These are phyloP conservation scores for Withania somnifera DNA, from an alignment of 305 asterid genomes.

Conservation along the genomic window DNA sequence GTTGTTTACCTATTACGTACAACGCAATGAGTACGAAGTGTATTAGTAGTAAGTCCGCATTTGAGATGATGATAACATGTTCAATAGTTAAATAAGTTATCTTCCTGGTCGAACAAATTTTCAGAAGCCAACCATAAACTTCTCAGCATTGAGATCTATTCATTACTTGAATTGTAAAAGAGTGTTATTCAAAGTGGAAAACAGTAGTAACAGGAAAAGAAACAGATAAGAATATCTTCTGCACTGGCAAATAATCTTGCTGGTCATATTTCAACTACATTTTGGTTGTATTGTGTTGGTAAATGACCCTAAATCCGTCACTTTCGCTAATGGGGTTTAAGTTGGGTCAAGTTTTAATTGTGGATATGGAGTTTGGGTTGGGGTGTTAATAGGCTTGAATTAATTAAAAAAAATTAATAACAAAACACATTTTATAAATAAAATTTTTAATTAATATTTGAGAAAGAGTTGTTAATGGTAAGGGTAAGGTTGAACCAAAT, in stretches of 20 bases:
- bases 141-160: background rate
- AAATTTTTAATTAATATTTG: too few species aligned
- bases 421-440: too few species aligned
- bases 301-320: too few species aligned
- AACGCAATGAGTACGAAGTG: background rate
- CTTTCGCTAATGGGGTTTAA: too few species aligned
- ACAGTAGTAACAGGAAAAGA: background rate
- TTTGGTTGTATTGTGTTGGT: too few species aligned
- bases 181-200: background rate
- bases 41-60: background rate
- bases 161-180: background rate
- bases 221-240: conserved; percentile 44
- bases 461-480: too few species aligned
- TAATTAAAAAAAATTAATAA: too few species aligned
- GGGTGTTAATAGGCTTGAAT: too few species aligned
- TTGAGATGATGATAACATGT: background rate
- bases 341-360: too few species aligned
- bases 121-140: background rate
- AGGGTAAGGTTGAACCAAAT: too few species aligned
- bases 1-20: background rate
- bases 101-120: background rate
- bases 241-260: conserved; percentile 90
- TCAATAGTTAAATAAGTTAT: background rate
- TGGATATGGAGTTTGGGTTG: too few species aligned
- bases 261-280: too few species aligned